phyloP scores from a whole-genome alignment of 192 early-diverging fungal species.

The Gonapodya prolifera region DNA sequence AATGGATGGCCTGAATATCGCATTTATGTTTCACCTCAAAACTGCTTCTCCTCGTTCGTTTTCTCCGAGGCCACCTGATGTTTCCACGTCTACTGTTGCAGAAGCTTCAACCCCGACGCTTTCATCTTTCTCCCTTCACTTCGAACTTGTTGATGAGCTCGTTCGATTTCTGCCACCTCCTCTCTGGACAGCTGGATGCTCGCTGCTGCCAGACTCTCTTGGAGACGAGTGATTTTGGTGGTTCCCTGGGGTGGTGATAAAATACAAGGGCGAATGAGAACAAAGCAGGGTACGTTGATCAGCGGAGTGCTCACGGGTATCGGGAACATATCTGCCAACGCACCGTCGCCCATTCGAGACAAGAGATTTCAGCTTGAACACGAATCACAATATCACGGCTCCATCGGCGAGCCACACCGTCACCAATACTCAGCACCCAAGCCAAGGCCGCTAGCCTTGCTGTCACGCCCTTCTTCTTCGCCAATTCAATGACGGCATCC shows the following conservation, averaged over 20 bases:
- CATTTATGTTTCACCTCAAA: too few species aligned
- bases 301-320: background rate
- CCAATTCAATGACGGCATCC: conserved; percentile 29
- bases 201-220: conserved; percentile 17
- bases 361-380: background rate
- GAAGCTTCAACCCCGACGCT: too few species aligned
- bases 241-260: background rate
- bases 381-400: too few species aligned
- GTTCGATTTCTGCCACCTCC: conserved; percentile 14
- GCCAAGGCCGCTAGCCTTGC: background rate
- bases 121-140: conserved; percentile 15
- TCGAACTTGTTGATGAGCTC: conserved; percentile 9
- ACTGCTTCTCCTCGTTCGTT: too few species aligned
- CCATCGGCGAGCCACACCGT: background rate
- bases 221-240: conserved; percentile 5
- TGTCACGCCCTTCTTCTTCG: conserved; percentile 19
- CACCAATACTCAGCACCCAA: background rate
- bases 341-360: background rate
- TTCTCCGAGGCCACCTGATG: too few species aligned
- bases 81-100: too few species aligned
- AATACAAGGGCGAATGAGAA: too few species aligned
- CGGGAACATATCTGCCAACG: background rate
- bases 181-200: conserved; percentile 15
- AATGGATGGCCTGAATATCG: too few species aligned
- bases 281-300: too few species aligned